Base-by-base conservation (phyloP, 2,329 filamentous ascomycete genomes). In the Cordyceps militaris region DNA sequence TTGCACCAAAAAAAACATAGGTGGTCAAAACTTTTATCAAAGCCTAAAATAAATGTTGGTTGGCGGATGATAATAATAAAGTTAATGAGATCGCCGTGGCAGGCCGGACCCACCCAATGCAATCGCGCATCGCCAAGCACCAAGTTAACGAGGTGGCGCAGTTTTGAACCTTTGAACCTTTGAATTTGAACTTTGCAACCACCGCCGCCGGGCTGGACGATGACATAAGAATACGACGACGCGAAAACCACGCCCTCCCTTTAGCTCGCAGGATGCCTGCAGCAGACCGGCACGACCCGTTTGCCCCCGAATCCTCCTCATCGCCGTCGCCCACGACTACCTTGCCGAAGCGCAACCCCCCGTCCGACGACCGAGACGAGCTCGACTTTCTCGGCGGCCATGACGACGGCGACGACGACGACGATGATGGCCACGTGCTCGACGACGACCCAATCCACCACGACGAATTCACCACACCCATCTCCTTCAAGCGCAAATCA, bases 401-500 rank as follows among this genome's bases (percentile, higher is more conserved):
- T 61, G 66, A 68, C 61, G 74, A 79, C 63, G 73, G 78, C 61
- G 61, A 68, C 61, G 55, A 61, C 57, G 55, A 61, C 57, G 65
- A 65, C 54, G 60, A 64, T 57, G 60, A 65, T 42, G 65, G 65
- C 54, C 68, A 70, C 53, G 62, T 83, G 36, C 73, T 86, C 55
- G 74, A 73, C 44, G 76, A 82, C 49, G 83, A 87, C 67, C 82
- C 84, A 21, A 71, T 86, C 10, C 38, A 43, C 59, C 73, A 76
- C 56, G 71, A 75, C 52, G 73, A 76, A 44, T 66, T 81, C 34
- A 71, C 73, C 56, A 76, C 81, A 49, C 75, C 79, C 28, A 72
- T 88, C 55, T 87, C 86, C 34, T 91, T 90, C 74, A 90, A 89
- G 75, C 84, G 87, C 66, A 86, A 83, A 62, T 79, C 83, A 63